A percentile compares a stretch with the other conserved stretches of the same genome.
Evolutionary conservation across 2,329 filamentous ascomycete species (phyloP).

Genomic region (Didymella arachidicola): DNA sequence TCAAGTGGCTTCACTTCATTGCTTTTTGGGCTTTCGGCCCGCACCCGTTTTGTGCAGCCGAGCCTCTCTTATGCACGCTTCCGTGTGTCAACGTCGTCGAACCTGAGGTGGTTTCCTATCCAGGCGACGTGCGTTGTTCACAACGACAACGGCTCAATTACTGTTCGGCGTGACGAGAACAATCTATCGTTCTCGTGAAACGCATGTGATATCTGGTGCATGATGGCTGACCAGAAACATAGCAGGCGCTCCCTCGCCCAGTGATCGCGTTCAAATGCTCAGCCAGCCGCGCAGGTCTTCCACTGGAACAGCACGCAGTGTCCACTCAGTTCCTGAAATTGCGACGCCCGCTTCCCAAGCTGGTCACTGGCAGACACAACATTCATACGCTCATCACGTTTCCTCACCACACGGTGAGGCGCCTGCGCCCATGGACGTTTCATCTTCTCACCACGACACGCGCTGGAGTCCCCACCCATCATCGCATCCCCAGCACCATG

Average conservation of each 20-base stretch:
- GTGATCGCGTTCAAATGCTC: constrained; percentile 51
- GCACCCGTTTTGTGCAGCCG: constrained; percentile 36
- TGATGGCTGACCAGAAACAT: constrained; percentile 29
- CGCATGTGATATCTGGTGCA: constrained; percentile 30
- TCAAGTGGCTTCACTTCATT: constrained; percentile 28
- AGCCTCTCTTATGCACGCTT: constrained; percentile 24
- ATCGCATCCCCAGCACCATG: constrained; percentile 44
- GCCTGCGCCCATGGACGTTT: constrained; percentile 40
- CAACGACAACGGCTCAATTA: constrained; percentile 25
- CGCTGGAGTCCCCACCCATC: constrained; percentile 48
- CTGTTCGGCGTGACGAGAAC: constrained; percentile 20
- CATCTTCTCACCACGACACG: constrained; percentile 37
- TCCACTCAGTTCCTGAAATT: constrained; percentile 49
- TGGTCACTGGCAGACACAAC: constrained; percentile 49
- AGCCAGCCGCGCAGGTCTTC: constrained; percentile 50
- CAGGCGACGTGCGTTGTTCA: constrained; percentile 39
- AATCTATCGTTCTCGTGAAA: constrained; percentile 9
- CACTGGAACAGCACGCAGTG: constrained; percentile 49
- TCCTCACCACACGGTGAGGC: constrained; percentile 49
- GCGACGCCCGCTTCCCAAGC: constrained; percentile 48
- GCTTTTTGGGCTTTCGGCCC: constrained; percentile 40
- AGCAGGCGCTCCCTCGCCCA: constrained; percentile 49
- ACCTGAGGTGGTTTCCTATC: constrained; percentile 28
- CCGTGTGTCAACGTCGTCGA: constrained; percentile 21
- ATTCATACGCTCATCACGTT: constrained; percentile 43